These are phyloP conservation scores for Xylaria sp. DNA, from an alignment of 2,329 filamentous ascomycete genomes.

Conservation along the genomic window DNA sequence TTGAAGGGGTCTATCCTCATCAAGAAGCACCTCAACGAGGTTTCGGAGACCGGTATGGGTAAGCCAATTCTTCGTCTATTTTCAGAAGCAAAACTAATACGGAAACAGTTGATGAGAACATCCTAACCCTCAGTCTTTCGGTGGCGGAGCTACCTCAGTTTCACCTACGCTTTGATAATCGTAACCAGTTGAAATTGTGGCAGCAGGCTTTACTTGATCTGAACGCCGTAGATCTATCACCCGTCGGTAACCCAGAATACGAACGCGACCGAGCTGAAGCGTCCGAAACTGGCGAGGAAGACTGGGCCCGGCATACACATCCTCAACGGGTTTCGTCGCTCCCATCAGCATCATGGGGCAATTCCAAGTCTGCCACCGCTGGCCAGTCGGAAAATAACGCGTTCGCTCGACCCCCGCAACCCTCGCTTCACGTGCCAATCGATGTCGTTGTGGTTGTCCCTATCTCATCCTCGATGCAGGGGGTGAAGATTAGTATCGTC, in stretches of 20 bases:
- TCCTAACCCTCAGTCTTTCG: slow-evolving; percentile 84
- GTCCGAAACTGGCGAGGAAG: slow-evolving; percentile 84
- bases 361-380: slow-evolving; percentile 75
- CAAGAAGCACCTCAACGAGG: slow-evolving; percentile 93
- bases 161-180: slow-evolving; percentile 81
- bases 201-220: slow-evolving; percentile 80
- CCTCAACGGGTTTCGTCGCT: slow-evolving; percentile 73
- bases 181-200: slow-evolving; percentile 83
- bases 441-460: slow-evolving; percentile 96
- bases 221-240: slow-evolving; percentile 62
- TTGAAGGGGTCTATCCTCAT: slow-evolving; percentile 97
- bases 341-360: slow-evolving; percentile 70
- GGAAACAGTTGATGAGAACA: slow-evolving; percentile 60
- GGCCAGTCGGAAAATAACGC: slow-evolving; percentile 89
- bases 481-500: slow-evolving; percentile 94
- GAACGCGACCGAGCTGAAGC: slow-evolving; percentile 72
- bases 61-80: slow-evolving; percentile 25
- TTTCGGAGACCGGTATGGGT: slow-evolving; percentile 61
- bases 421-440: slow-evolving; percentile 77
- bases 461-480: slow-evolving; percentile 97
- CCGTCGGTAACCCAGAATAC: slow-evolving; percentile 66
- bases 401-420: slow-evolving; percentile 50
- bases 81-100: slow-evolving; percentile 27
- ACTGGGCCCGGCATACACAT: slow-evolving; percentile 60
- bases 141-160: slow-evolving; percentile 91